Base-by-base conservation (phyloP, 148 eudicot species). In the Gaultheria prostrata region DNA sequence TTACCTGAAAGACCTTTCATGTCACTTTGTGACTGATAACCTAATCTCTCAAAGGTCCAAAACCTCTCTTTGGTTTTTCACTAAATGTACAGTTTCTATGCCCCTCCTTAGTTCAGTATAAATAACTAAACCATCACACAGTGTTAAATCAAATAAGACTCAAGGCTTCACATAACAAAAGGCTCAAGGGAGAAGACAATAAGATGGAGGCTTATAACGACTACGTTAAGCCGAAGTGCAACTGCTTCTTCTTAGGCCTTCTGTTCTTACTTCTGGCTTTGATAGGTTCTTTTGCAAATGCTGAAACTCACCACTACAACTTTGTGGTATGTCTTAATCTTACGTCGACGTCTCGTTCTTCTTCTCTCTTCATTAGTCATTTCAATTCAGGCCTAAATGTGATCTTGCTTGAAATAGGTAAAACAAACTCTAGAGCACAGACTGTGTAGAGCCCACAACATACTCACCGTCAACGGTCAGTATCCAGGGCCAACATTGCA, bases 381-480 rank as follows among this genome's bases (percentile, higher is more conserved):
- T 69, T 56, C n/a, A 39, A 53, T 46, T 32, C 21, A 1, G 30
- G 1, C 8, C 5, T 57, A 21, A 24, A 35, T 39, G 33, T 24
- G 14, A 18, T 30, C 46, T 65, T 70, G 13, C 46, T 13, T 77
- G 46, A 17, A 80, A 88, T 89, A 95, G 98, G 90, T 93, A 80
- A 88, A 88, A 91, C 88, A 86, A 79, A 85, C 91, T 17, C 77
- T 88, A 21, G 93, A 90, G 86, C 88, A 84, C 65, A 91, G 98
- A 87, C 84, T 95, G 74, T 94, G 97, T 91, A 90, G 77, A 75
- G 90, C 87, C 56, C 87, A 83, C 21, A 89, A 81, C 77, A 85
- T 90, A 48, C 87, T 95, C 71, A 94, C 98, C 0, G 97, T 95
- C 1, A 95, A 95, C 39, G 98, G 97, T 8, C 95, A 95, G 63